phyloP scores from a whole-genome alignment of 176 grass and related monocot genomes.

The Ampelocalamus luodianensis region DNA sequence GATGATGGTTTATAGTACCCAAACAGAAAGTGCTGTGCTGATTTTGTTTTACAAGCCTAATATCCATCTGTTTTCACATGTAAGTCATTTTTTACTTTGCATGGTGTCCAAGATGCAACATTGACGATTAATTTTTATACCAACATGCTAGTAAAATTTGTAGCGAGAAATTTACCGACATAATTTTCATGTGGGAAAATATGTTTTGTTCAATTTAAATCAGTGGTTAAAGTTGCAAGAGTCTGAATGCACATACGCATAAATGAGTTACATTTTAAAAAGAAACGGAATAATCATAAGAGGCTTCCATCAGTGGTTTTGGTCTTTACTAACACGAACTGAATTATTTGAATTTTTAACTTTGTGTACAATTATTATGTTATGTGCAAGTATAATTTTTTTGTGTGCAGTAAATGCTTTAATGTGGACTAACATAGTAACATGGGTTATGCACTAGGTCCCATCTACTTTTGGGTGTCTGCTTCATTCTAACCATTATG shows the following conservation, averaged over 20 bases:
- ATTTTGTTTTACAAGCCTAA: constrained; percentile 23
- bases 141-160: constrained; percentile 6
- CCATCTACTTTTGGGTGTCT: not conserved
- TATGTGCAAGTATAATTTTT: not conserved
- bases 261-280: not conserved
- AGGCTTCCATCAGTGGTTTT: not conserved
- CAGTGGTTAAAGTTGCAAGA: not conserved
- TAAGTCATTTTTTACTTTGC: constrained; percentile 10
- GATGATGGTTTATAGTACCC: not conserved
- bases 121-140: not conserved
- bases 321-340: constrained; percentile 12
- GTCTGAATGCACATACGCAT: not conserved
- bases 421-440: not conserved
- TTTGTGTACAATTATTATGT: constrained; percentile 17
- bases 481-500: not conserved
- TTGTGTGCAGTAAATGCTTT: not conserved
- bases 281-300: not conserved
- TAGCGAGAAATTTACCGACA: not conserved
- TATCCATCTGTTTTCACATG: constrained; percentile 10
- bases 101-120: not conserved
- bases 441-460: no score
- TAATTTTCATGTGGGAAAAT: not conserved
- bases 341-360: not conserved
- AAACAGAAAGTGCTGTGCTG: not conserved
- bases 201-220: not conserved